Evolutionary conservation across 2,329 filamentous ascomycete species (phyloP).

Genomic region (Alternaria rosae): DNA sequence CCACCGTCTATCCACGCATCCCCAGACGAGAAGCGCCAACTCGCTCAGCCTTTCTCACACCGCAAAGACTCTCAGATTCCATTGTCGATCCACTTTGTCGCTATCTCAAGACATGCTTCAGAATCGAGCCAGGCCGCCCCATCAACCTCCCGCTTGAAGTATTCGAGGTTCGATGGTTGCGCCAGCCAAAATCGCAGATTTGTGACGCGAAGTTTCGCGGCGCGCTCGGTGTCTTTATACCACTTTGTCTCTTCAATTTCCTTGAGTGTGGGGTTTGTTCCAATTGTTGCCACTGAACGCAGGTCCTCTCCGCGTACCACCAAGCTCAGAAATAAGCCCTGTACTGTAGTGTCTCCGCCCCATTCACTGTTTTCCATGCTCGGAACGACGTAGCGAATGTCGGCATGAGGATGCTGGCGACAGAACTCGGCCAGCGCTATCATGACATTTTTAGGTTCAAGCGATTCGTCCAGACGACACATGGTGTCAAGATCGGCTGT

Average conservation of each 20-base stretch:
- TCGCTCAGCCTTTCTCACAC: too few relatives aligned
- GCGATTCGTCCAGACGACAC: too few relatives aligned
- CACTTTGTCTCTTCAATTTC: neutral
- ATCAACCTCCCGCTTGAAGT: neutral
- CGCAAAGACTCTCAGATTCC: too few relatives aligned
- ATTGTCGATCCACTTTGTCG: neutral
- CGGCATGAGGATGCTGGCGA: neutral
- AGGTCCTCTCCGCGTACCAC: neutral
- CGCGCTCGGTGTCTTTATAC: neutral
- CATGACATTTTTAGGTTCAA: neutral
- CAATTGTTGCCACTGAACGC: neutral
- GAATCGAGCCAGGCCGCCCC: neutral
- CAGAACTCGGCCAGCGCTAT: neutral
- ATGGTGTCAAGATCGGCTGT: too few relatives aligned
- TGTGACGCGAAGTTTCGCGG: neutral
- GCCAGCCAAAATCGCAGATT: neutral
- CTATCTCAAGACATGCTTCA: neutral
- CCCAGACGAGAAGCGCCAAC: neutral
- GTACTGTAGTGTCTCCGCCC: neutral
- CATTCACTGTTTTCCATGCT: neutral
- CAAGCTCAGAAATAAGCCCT: neutral
- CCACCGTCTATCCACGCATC: neutral
- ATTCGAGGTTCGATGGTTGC: neutral
- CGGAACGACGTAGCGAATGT: neutral
- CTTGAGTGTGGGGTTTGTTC: neutral